Base-by-base conservation (phyloP, 768 basidiomycete species). In the Clavaria fumosa region DNA sequence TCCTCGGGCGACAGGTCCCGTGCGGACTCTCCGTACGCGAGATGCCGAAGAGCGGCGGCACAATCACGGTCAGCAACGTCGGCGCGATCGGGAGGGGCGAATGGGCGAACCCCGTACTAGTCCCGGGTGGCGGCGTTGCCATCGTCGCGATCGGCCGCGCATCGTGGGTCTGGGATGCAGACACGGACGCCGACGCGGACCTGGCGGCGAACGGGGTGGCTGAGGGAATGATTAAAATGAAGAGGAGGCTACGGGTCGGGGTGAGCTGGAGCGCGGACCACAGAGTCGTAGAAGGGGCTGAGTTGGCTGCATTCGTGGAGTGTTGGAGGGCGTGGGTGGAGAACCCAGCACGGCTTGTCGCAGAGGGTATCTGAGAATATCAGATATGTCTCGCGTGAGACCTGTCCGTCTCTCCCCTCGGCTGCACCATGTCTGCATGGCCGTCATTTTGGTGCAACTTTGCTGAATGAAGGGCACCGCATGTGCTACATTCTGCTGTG, bases 221-320 rank as follows among this genome's bases (percentile, higher is more conserved):
- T 23, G 51, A 43, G 12, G 72, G 73, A 1, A 65, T 68, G 45
- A n/a, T n/a, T n/a, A n/a, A n/a, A n/a, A n/a, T n/a, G n/a, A n/a
- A n/a, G n/a, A 57, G 72, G 43, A 60, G 75, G 46, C 53, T 79
- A 26, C 69, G 69, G 57, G 52, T 78, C 26, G 69, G 69, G 7
- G 61, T 86, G 4, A 82, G 78, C 44, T 90, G 86, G 82, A 75
- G 73, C 43, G 86, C 79, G 34, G 86, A 91, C 47, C 88, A 91
- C 56, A 60, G 86, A 11, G 74, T 91, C 5, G 74, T 89, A 7
- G 86, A 91, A 52, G 86, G 86, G 3, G 86, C 85, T 1, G 86
- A 91, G 58, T 52, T 91, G 43, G 84, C 81, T 37, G 84, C 81
- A 45, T 86, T 91, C 53, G 79, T 86, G 43, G 84, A 89, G 60